Base-by-base conservation (phyloP, 1,284 basidiomycete species). In the Lignosus rhinocerotis region DNA sequence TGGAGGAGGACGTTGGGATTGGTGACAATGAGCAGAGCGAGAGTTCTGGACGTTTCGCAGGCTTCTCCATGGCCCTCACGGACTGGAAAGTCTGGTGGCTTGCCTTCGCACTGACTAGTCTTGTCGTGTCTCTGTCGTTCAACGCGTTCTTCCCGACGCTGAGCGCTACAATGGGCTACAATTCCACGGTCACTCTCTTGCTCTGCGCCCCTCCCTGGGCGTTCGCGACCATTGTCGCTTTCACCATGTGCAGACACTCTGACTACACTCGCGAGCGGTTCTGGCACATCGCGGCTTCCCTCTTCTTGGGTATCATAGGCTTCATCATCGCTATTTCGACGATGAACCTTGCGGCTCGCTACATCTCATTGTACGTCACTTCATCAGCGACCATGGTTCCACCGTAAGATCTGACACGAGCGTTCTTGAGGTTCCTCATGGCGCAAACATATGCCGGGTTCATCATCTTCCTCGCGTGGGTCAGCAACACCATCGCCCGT, bases 21-120 rank as follows among this genome's bases (percentile, higher is more conserved):
- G 74, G 76, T 30, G 79, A 81, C 52, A 74, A 78, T 41, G 70
- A 72, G 17, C 72, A 78, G 39, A 69, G 76, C 44, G 72, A 73
- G 39, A 55, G 58, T 19, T 67, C 64, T 21, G 69, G 78, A 19
- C 72, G 73, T 32, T 66, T 75, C 32, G 73, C 73, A 46, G 88
- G 87, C 10, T 70, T 92, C 14, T 67, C 73, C 10, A 68, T 87
- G 63, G 87, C 89, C 8, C 54, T 91, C 51, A 77, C 76, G 14
- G 91, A 93, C 69, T 83, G 82, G 81, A 89, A 87, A 72, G 85
- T 91, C 17, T 92, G 87, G 84, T 86, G 82, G 79, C 76, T 91
- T 55, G 78, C 85, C n/a, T 56, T 86, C 36, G 79, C 82, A 1
- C 69, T 88, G 53, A 77, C 77, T 19, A 78, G 80, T 62, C 74